Evolutionary conservation across 768 basidiomycete species (phyloP).

Genomic region (Xanthoconium purpureum): DNA sequence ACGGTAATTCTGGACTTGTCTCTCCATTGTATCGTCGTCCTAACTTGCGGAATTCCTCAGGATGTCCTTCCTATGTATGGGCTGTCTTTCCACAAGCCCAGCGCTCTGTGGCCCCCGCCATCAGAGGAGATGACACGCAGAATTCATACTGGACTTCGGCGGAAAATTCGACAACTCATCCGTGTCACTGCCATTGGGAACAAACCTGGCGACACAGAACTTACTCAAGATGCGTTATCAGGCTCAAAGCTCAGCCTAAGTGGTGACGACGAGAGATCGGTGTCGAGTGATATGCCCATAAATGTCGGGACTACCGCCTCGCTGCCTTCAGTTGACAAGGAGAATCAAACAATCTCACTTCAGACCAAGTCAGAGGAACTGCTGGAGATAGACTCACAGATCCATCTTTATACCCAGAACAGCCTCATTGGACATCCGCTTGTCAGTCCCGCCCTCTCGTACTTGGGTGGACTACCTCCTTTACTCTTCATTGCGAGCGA

Average conservation of each 20-base stretch:
- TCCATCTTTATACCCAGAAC: constrained; percentile 87
- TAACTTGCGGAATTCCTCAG: constrained; percentile 35
- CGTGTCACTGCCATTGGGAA: constrained; percentile 29
- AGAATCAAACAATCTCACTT: constrained; percentile 46
- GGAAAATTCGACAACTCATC: constrained; percentile 58
- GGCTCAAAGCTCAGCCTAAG: constrained; percentile 9
- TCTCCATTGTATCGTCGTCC: neutral
- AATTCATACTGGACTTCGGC: constrained; percentile 58
- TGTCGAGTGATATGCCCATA: constrained; percentile 35
- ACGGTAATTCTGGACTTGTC: constrained; percentile 50
- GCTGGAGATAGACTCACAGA: constrained; percentile 58
- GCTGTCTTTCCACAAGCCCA: constrained; percentile 75
- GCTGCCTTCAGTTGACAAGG: constrained; percentile 14
- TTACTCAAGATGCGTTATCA: constrained; percentile 3
- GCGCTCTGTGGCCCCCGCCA: constrained; percentile 74
- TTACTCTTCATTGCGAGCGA: constrained; percentile 82
- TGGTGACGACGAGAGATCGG: constrained; percentile 3
- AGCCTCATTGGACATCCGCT: constrained; percentile 74
- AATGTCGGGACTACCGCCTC: constrained; percentile 49
- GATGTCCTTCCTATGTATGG: constrained; percentile 80
- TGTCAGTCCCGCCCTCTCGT: constrained; percentile 75
- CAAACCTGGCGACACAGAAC: constrained; percentile 2
- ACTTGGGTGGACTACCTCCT: constrained; percentile 90
- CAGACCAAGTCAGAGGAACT: constrained; percentile 48
- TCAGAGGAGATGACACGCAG: constrained; percentile 56